Conservation (phyloP, 371 early-diverging fungal species). For the Choanephora cucurbitarum region DNA sequence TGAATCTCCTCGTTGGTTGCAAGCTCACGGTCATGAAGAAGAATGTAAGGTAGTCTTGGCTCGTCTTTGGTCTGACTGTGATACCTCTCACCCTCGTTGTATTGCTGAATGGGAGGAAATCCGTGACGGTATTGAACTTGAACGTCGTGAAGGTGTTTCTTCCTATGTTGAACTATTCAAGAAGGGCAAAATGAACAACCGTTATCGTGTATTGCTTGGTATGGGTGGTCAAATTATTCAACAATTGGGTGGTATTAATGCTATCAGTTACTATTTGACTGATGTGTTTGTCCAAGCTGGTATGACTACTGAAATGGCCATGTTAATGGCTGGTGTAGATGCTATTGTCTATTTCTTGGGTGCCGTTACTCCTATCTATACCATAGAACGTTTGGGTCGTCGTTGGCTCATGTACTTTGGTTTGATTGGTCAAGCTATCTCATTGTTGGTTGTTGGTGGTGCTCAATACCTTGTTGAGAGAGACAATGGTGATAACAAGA, state of each 20-base stretch:
- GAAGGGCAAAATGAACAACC: slow-evolving; percentile 52
- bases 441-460: slow-evolving; percentile 46
- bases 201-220: slow-evolving; percentile 51
- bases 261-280: slow-evolving; percentile 44
- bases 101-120: slow-evolving; percentile 52
- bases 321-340: slow-evolving; percentile 53
- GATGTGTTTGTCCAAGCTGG: slow-evolving; percentile 50
- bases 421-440: slow-evolving; percentile 34
- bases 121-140: slow-evolving; percentile 48
- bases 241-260: slow-evolving; percentile 51
- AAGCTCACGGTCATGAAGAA: slow-evolving; percentile 44
- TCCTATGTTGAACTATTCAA: slow-evolving; percentile 49
- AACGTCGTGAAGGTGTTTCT: slow-evolving; percentile 45
- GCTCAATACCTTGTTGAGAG: slow-evolving; percentile 39
- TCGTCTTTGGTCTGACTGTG: slow-evolving; percentile 49
- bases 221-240: slow-evolving; percentile 56
- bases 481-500: slow-evolving; percentile 26
- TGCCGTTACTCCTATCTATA: slow-evolving; percentile 51
- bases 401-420: slow-evolving; percentile 49
- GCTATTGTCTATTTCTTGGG: slow-evolving; percentile 52
- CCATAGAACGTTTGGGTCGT: slow-evolving; percentile 47
- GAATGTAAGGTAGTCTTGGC: slow-evolving; percentile 45
- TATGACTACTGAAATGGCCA: slow-evolving; percentile 41
- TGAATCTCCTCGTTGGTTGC: slow-evolving; percentile 51
- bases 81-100: slow-evolving; percentile 46